phyloP scores from a whole-genome alignment of 176 grass and related monocot genomes.

The Triticum aestivum region IWGSC_CS_RefSeq_v2.1 NC_057811.1:79825719-79826218 shows the following conservation, averaged over 20 bases:
- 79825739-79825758: constrained; percentile 74
- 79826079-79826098: neutral
- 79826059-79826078: neutral
- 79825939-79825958: constrained; percentile 25
- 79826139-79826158: neutral
- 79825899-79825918: constrained; percentile 23
- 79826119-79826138: neutral
- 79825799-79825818: constrained; percentile 69
- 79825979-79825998: neutral
- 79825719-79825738: constrained; percentile 80
- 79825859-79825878: constrained; percentile 34
- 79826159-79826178: neutral
- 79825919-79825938: neutral
- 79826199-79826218: too few relatives aligned
- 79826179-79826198: too few relatives aligned
- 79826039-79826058: neutral
- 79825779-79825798: constrained; percentile 94
- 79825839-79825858: constrained; percentile 40
- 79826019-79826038: neutral
- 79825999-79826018: neutral
- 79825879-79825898: constrained; percentile 1
- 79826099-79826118: neutral
- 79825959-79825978: constrained; percentile 25
- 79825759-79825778: constrained; percentile 81
- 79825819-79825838: constrained; percentile 76